Evolutionary conservation across 768 basidiomycete species (phyloP), one percentile per base, ranked within the genome.

Genomic region (Boletus pseudopeckii): DNA sequence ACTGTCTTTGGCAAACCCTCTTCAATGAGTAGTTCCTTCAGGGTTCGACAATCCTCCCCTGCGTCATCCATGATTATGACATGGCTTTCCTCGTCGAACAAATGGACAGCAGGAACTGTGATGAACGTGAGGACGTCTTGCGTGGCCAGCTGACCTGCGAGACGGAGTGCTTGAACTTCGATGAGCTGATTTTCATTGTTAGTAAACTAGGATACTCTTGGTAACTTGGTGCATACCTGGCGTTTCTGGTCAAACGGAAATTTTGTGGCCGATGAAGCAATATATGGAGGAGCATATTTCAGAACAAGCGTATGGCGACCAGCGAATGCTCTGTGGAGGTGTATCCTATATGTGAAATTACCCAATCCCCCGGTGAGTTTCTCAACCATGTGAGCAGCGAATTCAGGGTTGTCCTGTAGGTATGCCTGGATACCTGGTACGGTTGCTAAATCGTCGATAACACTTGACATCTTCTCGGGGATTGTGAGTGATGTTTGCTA

Each of bases 21-120:
- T 32, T 71, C 65, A 32, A 74, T 64, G 53, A 80, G 61, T 7
- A 75, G 53, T 9, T 72, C 62, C 58, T 81, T 82, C 45, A 81
- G 64, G 4, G 68, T 77, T 39, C 39, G 53, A 18, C 51, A 42
- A 4, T 64, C 56, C 32, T 62, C 64, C 4, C 86, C 85, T 48
- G 74, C 75, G 53, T 88, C 86, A 42, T 84, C 80, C 75, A 87
- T 84, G 62, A 88, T 76, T 37, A 87, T 74, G 14, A 77, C 78
- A 55, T 79, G 72, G 10, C 64, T 72, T 24, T 68, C 70, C 38
- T 75, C 64, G 59, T 88, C 85, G 61, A 80, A 77, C 33, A 73
- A 65, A 60, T 79, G 70, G 15, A 86, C 70, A 7, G 53, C 63
- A 2, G 85, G 84, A 5, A 80, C 77, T 2, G 72, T 76, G 45